Percentiles rank a stretch among this genome's conserved stretches.
Evolutionary conservation across 805 yeast genomes (phyloP).

Genomic region (Kluyveromyces aestuarii): DNA sequence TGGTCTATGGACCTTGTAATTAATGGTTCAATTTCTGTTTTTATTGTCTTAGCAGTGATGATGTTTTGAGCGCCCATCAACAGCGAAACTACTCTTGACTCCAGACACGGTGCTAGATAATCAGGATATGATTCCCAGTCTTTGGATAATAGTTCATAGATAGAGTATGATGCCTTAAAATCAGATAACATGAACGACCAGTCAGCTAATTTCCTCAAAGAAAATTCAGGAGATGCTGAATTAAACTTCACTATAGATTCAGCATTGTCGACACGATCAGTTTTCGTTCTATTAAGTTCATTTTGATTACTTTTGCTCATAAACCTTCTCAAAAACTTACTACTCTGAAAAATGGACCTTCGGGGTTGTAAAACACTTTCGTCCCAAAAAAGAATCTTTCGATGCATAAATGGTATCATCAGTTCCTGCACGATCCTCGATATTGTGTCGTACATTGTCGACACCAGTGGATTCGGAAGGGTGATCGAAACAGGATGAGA

Average conservation of each 20-base stretch:
- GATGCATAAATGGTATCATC: conserved; percentile 74
- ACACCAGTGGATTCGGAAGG: conserved; percentile 15
- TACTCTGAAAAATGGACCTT: conserved; percentile 60
- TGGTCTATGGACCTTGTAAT: conserved; percentile 15
- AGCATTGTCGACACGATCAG: conserved; percentile 35
- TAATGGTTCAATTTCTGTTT: conserved; percentile 38
- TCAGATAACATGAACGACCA: conserved; percentile 89
- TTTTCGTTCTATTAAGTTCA: conserved; percentile 12
- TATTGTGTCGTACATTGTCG: conserved; percentile 19
- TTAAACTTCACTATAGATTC: conserved; percentile 48
- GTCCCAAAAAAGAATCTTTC: conserved; percentile 74
- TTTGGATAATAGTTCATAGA: conserved; percentile 72
- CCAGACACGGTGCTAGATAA: conserved; percentile 65
- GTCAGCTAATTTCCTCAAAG: conserved; percentile 77
- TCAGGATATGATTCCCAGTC: conserved; percentile 53
- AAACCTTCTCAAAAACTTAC: conserved; percentile 45
- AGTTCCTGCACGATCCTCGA: conserved; percentile 16
- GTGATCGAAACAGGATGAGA: conserved; percentile 2
- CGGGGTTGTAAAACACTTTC: conserved; percentile 72
- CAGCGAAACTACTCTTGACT: conserved; percentile 71
- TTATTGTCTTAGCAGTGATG: conserved; percentile 33
- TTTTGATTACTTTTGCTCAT: conserved; percentile 19
- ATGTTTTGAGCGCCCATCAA: conserved; percentile 45
- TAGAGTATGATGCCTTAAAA: conserved; percentile 71
- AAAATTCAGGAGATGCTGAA: conserved; percentile 58